Conservation (phyloP, 441 rosid species). For the Mallotus repandus region DNA sequence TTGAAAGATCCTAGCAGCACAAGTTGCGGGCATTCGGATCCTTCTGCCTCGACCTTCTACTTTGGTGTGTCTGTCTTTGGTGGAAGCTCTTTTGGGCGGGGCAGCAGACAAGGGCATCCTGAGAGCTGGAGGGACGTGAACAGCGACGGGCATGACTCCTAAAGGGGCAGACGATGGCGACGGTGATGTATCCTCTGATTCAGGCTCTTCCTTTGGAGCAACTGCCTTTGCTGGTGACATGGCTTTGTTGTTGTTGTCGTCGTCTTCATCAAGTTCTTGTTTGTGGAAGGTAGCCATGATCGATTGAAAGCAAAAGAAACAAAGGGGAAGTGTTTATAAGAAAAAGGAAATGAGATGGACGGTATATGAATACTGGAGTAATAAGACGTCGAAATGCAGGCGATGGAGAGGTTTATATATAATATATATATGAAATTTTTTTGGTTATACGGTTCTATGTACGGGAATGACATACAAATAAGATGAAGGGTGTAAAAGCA, state of each 20-base stretch:
- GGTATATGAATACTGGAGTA: neutral
- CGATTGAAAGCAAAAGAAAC: neutral
- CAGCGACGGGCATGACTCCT: constrained; percentile 32
- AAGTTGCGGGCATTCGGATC: constrained; percentile 64
- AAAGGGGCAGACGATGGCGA: neutral
- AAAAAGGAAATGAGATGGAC: neutral
- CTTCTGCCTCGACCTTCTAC: constrained; percentile 80
- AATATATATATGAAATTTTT: no score
- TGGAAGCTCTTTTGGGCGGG: constrained; percentile 48
- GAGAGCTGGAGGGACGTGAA: constrained; percentile 37
- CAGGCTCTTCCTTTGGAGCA: constrained; percentile 50
- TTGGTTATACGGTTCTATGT: no score
- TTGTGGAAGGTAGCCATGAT: constrained; percentile 44
- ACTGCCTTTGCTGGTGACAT: constrained; percentile 14
- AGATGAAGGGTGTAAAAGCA: no score
- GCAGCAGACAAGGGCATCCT: constrained; percentile 27
- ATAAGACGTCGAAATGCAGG: neutral
- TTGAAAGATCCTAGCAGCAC: constrained; percentile 77
- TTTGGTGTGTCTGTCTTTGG: constrained; percentile 76
- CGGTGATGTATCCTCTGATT: constrained; percentile 14
- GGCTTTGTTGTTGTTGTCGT: constrained; percentile 15
- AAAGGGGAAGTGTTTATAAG: neutral
- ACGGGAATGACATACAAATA: no score
- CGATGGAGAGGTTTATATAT: neutral
- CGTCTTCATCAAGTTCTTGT: constrained; percentile 36